Evolutionary conservation across 2,329 filamentous ascomycete genomes (phyloP), one percentile per base, ranked within the genome.

Genomic region (Fonsecaea monophora): DNA sequence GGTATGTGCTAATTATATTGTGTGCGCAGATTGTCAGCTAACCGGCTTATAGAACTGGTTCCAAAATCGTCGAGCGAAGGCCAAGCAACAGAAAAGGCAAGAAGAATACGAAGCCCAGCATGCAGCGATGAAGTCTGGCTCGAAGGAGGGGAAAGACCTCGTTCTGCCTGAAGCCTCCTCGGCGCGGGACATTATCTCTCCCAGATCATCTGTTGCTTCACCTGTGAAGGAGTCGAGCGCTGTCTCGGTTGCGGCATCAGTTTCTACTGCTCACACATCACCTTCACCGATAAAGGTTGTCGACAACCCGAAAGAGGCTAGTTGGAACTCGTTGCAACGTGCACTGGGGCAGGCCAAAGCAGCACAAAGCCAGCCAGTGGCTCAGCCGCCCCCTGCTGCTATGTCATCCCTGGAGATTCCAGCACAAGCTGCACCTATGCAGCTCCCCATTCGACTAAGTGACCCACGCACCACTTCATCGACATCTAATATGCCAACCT

Each of bases 31-130:
- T 50, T 40, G 21, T 12, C 18, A 34, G 62, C 55, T 64, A 55
- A 65, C 56, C 73, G 54, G 68, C 68, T n/a, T 66, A 50, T 67
- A 84, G 82, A 84, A 84, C 68, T 84, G 82, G 82, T 84, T 83
- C 72, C 82, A 84, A 70, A 84, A 84, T 70, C 79, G 82, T 67
- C 79, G 82, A 55, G 82, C 82, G 64, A 84, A 84, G 71, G 82
- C 82, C 58, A 84, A 83, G 71, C 82, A 84, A 70, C 81, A 84
- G 72, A 82, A 79, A 69, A 77, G 80, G 64, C 81, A 82, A 70
- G 80, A 81, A 71, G 82, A 83, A 72, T 83, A 80, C 63, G 81
- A 83, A 60, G 65, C 67, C 10, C 65, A 70, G 42, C 69, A 63
- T 40, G 42, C 59, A 21, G 42, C 67, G 12, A 13, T 18, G 4